These are phyloP conservation scores for Erucastrum elatum DNA, from an alignment of 345 rosid species.

Conservation along the genomic window DNA sequence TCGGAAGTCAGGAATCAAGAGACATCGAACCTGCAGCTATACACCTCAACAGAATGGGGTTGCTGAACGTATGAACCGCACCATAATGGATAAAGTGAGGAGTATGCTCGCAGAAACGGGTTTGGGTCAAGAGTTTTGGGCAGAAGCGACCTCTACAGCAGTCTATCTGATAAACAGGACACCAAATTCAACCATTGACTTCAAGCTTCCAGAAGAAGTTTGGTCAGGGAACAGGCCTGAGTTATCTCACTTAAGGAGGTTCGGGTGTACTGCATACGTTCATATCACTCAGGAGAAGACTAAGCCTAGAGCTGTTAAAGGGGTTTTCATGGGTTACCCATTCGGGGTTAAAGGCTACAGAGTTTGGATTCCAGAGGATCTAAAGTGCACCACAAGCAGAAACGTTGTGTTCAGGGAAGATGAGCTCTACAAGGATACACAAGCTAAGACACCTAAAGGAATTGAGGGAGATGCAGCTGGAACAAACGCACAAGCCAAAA, in stretches of 20 bases:
- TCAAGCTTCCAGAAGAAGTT: not conserved
- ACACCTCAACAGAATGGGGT: not conserved
- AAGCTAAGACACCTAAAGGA: not conserved
- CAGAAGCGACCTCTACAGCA: not conserved
- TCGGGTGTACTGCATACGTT: not conserved
- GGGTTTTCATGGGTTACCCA: not conserved
- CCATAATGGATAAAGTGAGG: not conserved
- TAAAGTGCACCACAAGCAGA: not conserved
- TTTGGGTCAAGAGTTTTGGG: not conserved
- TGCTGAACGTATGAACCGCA: not conserved
- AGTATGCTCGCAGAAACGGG: not conserved
- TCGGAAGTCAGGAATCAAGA: no score
- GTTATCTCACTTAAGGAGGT: not conserved
- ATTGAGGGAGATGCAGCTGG: not conserved
- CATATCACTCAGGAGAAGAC: not conserved
- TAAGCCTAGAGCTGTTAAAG: not conserved
- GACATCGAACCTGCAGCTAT: not conserved
- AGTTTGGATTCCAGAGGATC: not conserved
- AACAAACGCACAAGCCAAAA: not conserved
- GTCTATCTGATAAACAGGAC: not conserved
- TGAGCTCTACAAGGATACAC: not conserved
- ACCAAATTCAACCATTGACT: not conserved
- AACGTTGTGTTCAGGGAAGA: not conserved
- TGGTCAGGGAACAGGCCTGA: not conserved
- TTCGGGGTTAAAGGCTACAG: not conserved